Base-by-base conservation (phyloP, 202 grass and related monocot genomes). In the Bolboschoenoplectus hybrid region DNA sequence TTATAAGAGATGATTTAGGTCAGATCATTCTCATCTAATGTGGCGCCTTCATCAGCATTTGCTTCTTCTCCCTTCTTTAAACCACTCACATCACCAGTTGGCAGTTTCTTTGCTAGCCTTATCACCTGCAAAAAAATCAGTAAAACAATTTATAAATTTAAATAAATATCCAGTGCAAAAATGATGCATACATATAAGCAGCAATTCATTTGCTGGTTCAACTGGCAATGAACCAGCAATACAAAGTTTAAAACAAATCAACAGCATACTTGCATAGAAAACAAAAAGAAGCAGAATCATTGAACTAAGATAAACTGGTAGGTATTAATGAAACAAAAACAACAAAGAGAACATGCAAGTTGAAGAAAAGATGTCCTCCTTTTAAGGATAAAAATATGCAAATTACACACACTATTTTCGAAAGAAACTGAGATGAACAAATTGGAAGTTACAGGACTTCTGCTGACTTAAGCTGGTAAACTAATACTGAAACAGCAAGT, bases 11-110 rank as follows among this genome's bases (percentile, higher is more conserved):
- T 17, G 13, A 51, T 40, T 93, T 89, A 98, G 53, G 96, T 96
- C 46, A 98, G 96, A 83, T 98, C 91, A 84, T 98, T 81, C 89
- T 98, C 96, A 78, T 98, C 93, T 89, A 98, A 88, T 26, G 75
- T 41, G 34, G 86, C 94, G 67, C 89, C 88, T 7, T 88, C 86
- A 5, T 89, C 68, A 5, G 63, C 90, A n/a, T n/a, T 86, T 79
- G 66, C 81, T 55, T 81, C 40, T 36, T 82, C 78, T 85, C 56
- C 60, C 63, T 85, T 94, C 86, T 92, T 90, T 26, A 98, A 87
- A 53, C 88, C 82, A 76, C 92, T 90, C 80, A 98, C 83, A 85
- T 98, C 96, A 75, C 96, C 96, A 16, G 91, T 98, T 7, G 96
- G 96, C 34, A 98, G 77, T 80, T 98, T 96, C 88, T 85, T 88